Percentiles rank a stretch among this genome's conserved stretches.
These are phyloP conservation scores for Daldinia caldariorum DNA, from an alignment of 495 filamentous ascomycete genomes.

Conservation along the genomic window DNA sequence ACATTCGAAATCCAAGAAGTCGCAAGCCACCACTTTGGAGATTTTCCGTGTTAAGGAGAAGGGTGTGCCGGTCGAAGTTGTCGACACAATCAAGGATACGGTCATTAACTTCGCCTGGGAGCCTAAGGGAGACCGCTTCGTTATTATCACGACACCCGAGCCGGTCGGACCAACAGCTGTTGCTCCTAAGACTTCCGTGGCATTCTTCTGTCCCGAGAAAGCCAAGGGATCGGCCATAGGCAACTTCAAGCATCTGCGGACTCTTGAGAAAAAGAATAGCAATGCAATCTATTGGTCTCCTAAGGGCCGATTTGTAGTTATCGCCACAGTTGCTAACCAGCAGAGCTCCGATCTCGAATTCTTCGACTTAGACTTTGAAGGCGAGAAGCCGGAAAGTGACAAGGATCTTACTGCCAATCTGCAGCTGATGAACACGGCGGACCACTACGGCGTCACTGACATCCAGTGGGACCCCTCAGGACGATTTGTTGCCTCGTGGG, in stretches of 20 bases:
- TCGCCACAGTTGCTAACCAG: slow-evolving; percentile 90
- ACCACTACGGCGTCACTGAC: slow-evolving; percentile 97
- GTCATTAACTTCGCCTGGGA: slow-evolving; percentile 99
- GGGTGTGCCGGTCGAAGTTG: slow-evolving; percentile 96
- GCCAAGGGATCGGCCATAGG: slow-evolving; percentile 77
- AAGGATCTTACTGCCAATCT: slow-evolving; percentile 96
- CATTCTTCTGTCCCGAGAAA: slow-evolving; percentile 97
- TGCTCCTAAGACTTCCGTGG: slow-evolving; percentile 91
- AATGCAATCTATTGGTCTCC: slow-evolving; percentile 99
- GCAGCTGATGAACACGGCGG: slow-evolving; percentile 87
- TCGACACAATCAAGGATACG: slow-evolving; percentile 95
- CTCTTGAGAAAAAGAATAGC: slow-evolving; percentile 97
- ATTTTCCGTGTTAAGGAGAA: slow-evolving; percentile 98
- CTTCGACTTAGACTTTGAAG: slow-evolving; percentile 97
- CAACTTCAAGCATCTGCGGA: slow-evolving; percentile 94
- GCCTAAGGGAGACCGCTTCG: slow-evolving; percentile 95
- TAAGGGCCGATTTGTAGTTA: slow-evolving; percentile 90
- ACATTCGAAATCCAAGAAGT: slow-evolving; percentile 99
- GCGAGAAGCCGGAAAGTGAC: slow-evolving; percentile 89
- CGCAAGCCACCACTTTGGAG: slow-evolving; percentile 92
- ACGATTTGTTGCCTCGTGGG: slow-evolving; percentile 90
- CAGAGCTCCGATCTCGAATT: slow-evolving; percentile 96
- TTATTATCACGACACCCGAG: slow-evolving; percentile 94
- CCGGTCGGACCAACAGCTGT: slow-evolving; percentile 76
- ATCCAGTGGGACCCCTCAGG: slow-evolving; percentile 98